Conservation (phyloP, 1,284 basidiomycete species). For the Pterula multifida region DNA sequence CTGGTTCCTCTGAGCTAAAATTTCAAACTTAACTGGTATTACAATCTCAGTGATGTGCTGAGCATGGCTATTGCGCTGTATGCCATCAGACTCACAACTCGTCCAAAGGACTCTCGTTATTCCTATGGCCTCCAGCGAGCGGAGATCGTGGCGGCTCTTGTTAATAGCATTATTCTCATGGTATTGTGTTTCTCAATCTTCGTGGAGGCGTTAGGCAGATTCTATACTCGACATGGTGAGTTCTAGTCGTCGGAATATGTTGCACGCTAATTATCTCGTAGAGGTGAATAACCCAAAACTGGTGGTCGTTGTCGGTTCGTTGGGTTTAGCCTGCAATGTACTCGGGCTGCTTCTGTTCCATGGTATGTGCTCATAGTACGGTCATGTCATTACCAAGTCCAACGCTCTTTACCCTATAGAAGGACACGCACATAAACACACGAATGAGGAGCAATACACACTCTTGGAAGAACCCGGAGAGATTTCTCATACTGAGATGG, state of each 20-base stretch:
- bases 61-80: slow-evolving; percentile 92
- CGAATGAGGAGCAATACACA: slow-evolving; percentile 2
- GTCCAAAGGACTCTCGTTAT: slow-evolving; percentile 34
- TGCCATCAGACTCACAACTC: slow-evolving; percentile 63
- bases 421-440: slow-evolving; percentile 1
- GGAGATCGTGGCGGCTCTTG: slow-evolving; percentile 91
- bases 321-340: slow-evolving; percentile 88
- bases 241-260: slow-evolving; percentile 6
- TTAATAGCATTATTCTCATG: slow-evolving; percentile 94
- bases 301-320: slow-evolving; percentile 82
- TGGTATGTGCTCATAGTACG: slow-evolving; percentile 51
- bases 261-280: slow-evolving; percentile 19
- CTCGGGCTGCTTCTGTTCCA: slow-evolving; percentile 94
- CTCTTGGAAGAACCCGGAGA: not conserved
- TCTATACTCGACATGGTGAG: slow-evolving; percentile 75
- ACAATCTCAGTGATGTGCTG: slow-evolving; percentile 70
- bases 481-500: not conserved
- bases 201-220: slow-evolving; percentile 85
- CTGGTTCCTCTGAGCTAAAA: slow-evolving; percentile 1
- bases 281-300: slow-evolving; percentile 85
- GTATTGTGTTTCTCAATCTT: slow-evolving; percentile 95
- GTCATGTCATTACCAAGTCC: slow-evolving; percentile 17
- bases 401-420: not conserved
- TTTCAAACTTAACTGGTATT: slow-evolving; percentile 3
- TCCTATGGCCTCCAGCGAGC: slow-evolving; percentile 97